These are phyloP conservation scores for Bombardia bombarda DNA, from an alignment of 495 filamentous ascomycete genomes.

Conservation along the genomic window DNA sequence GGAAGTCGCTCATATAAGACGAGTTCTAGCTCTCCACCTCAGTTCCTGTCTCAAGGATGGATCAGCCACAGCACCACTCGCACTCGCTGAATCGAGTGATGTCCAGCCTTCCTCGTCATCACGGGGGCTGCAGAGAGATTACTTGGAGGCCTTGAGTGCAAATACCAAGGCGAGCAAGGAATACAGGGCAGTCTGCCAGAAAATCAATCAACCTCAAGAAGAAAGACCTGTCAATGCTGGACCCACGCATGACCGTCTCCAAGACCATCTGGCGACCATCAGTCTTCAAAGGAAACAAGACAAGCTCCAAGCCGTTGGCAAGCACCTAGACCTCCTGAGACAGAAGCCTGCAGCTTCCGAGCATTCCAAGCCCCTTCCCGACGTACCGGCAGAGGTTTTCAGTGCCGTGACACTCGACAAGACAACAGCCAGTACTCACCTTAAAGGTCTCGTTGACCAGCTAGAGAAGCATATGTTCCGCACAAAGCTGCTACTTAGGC, in stretches of 20 bases:
- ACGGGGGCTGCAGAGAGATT: conserved; percentile 37
- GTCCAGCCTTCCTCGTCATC: conserved; percentile 11
- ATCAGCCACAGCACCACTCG: conserved; percentile 25
- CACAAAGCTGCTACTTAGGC: conserved; percentile 52
- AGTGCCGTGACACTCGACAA: conserved; percentile 29
- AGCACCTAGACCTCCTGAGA: conserved; percentile 36
- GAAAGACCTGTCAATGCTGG: background rate
- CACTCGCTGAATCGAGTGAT: conserved; percentile 24
- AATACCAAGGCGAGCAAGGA: conserved; percentile 48
- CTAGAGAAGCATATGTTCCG: conserved; percentile 59
- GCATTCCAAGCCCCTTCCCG: conserved; percentile 35
- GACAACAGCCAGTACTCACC: conserved; percentile 20
- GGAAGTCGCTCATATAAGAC: conserved; percentile 33
- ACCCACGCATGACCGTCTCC: conserved; percentile 21
- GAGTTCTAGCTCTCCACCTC: conserved; percentile 32
- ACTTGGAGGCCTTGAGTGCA: conserved; percentile 50
- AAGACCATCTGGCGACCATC: conserved; percentile 40
- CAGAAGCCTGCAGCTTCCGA: conserved; percentile 47
- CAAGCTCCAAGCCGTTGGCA: conserved; percentile 40
- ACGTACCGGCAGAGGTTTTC: conserved; percentile 40
- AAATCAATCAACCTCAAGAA: background rate
- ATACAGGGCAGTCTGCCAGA: conserved; percentile 26
- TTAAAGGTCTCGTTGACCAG: conserved; percentile 46
- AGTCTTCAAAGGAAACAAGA: conserved; percentile 47
- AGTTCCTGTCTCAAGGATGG: conserved; percentile 22